Base-by-base conservation (phyloP, 2,329 filamentous ascomycete genomes). In the Xylaria sp. region DNA sequence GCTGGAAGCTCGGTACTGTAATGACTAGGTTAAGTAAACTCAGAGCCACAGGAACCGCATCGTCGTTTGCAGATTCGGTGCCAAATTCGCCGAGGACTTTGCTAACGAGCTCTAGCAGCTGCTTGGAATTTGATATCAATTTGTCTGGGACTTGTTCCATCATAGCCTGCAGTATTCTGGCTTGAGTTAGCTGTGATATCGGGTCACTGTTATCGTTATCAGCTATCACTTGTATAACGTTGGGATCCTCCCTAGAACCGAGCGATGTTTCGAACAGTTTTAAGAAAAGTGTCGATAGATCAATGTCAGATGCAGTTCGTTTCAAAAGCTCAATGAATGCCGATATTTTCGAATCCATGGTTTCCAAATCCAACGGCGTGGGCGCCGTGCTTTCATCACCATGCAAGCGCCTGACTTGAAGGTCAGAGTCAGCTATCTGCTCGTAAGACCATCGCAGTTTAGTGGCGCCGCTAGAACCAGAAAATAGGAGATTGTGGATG, bases 91-190 rank as follows among this genome's bases (percentile, higher is more conserved):
- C 78, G 1, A 93, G 77, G 0, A 93, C 83, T 64, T 91, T 85
- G 59, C 83, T 82, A 57, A 90, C 85, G 1, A 94, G 83, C 54
- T 89, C 85, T 1, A 93, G 80, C 6, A 92, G 83, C 72, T 92
- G 88, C 51, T 85, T 85, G 1, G 91, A 90, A 65, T 89, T 86
- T 36, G 84, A 85, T 34, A 91, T 85, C 12, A 93, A 83, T 69
- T 87, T 89, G 24, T 90, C 86, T 0, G 89, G 85, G 54, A 90
- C 85, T 54, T 82, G 84, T 27, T 87, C 85, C 78, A 93, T 88
- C 79, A 93, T 84, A 39, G 85, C 85, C 73, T 92, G 89, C 7
- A 93, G 82, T 0, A 92, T 79, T 57, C 88, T 88, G 4, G 89
- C 83, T 69, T 91, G 84, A 5, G 85, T 78, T 1, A 93, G 79